Evolutionary conservation across 352 stramenopile genomes (phyloP).

Genomic region (Bremia lactucae): DNA sequence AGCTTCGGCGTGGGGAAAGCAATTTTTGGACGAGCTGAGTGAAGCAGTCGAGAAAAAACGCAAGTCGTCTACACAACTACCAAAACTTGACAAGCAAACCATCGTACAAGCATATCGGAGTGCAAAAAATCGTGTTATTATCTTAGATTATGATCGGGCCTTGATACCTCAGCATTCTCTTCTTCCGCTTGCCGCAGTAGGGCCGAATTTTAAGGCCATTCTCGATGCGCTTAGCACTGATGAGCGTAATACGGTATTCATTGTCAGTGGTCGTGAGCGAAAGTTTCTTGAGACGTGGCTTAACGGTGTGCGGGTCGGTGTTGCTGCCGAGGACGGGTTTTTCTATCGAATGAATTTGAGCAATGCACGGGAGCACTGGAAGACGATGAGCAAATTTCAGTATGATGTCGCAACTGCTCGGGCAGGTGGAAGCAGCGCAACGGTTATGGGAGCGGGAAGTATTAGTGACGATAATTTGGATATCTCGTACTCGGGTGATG

Average conservation of each 20-base stretch:
- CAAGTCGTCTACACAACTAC: constrained; percentile 34
- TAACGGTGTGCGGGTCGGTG: constrained; percentile 52
- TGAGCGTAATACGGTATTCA: constrained; percentile 66
- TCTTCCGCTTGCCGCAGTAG: constrained; percentile 65
- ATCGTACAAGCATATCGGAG: constrained; percentile 59
- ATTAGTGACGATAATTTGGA: constrained; percentile 22
- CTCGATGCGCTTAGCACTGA: constrained; percentile 60
- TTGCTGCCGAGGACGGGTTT: constrained; percentile 66
- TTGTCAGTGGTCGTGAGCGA: constrained; percentile 61
- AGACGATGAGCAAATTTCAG: constrained; percentile 81
- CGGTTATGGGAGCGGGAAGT: constrained; percentile 16
- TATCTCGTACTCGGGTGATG: constrained; percentile 22
- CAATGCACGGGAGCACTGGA: constrained; percentile 62
- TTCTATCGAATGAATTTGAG: constrained; percentile 76
- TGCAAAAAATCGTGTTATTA: constrained; percentile 74
- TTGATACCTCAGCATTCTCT: constrained; percentile 69
- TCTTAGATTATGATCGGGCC: constrained; percentile 84
- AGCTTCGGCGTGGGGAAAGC: constrained; percentile 68
- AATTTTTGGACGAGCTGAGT: constrained; percentile 65
- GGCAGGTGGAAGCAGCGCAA: constrained; percentile 17
- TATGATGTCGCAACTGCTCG: constrained; percentile 42
- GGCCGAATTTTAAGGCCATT: constrained; percentile 64
- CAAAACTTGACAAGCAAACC: constrained; percentile 43
- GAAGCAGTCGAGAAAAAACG: constrained; percentile 54
- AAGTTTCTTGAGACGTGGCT: constrained; percentile 88